Base-by-base conservation (phyloP, 441 rosid genomes). In the Pelargonium exstipulatum region DNA sequence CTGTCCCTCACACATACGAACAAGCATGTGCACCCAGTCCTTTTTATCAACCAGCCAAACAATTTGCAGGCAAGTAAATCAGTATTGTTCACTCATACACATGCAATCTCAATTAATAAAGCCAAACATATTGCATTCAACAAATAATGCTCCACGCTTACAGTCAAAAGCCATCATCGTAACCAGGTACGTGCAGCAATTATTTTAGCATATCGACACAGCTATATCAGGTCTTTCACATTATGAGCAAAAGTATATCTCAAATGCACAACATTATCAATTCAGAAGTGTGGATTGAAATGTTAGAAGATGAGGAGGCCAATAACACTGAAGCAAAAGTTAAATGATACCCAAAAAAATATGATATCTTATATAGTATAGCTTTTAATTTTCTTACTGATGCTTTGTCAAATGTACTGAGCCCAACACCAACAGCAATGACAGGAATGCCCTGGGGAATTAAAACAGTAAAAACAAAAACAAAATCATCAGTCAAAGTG, bases 321-420 rank as follows among this genome's bases (percentile, higher is more conserved):
- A 42, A 8, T 2, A 51, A 2, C 14, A 51, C 17, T 6, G 5
- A 51, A n/a, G n/a, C 61, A 55, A 55, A 55, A 17, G 10, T 8
- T 7, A 57, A 57, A 57, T 20, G 62, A 57, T 57, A 24, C 62
- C 62, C 17, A 16, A 16, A 55, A 55, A 17, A 55, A 55, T 0
- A 9, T 55, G 0, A 14, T 1, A 17, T 29, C 35, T 29, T 4
- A 32, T 22, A 51, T 57, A 43, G 20, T 7, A 18, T 20, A 58
- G 9, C 35, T 0, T 58, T 9, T 58, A 10, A 20, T 58, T 2
- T 22, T 58, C 63, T 58, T 58, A 58, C 63, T 9, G 91, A 86
- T 74, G 94, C 89, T 80, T 83, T 86, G 78, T 88, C 94, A 76
- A 64, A 85, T 65, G 88, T 82, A 84, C 94, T 88, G 71, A 81